Conservation (phyloP, 192 early-diverging fungal genomes). For the Dispira simplex region DNA sequence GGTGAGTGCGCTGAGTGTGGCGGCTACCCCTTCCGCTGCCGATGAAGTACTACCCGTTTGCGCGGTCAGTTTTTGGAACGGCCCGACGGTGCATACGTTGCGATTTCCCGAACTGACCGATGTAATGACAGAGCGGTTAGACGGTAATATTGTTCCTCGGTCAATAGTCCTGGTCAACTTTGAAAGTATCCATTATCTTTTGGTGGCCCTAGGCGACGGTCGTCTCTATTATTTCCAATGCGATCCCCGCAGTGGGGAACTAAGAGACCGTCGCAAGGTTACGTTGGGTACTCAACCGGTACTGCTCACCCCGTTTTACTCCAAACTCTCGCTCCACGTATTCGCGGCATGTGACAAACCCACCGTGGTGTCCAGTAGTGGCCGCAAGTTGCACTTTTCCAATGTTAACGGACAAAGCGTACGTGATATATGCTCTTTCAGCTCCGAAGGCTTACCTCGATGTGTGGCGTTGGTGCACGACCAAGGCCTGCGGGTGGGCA, state of each 20-base stretch:
- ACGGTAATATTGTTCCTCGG: slow-evolving; percentile 42
- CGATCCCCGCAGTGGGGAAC: slow-evolving; percentile 18
- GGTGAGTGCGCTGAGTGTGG: slow-evolving; percentile 61
- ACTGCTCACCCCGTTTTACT: slow-evolving; percentile 32
- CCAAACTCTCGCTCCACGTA: slow-evolving; percentile 29
- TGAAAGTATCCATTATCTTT: slow-evolving; percentile 45
- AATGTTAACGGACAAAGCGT: slow-evolving; percentile 64
- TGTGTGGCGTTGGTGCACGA: slow-evolving; percentile 50
- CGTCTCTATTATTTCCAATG: slow-evolving; percentile 57
- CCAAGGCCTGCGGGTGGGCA: slow-evolving; percentile 46
- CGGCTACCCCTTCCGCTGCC: slow-evolving; percentile 16
- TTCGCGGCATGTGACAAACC: slow-evolving; percentile 78
- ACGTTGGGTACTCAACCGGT: slow-evolving; percentile 66
- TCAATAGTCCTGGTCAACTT: slow-evolving; percentile 48
- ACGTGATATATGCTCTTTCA: slow-evolving; percentile 45
- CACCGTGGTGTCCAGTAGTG: slow-evolving; percentile 51
- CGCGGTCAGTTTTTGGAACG: slow-evolving; percentile 65
- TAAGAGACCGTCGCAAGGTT: slow-evolving; percentile 41
- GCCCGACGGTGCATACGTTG: slow-evolving; percentile 40
- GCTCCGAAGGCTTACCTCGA: slow-evolving; percentile 26
- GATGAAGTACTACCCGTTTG: slow-evolving; percentile 22
- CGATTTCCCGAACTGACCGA: slow-evolving; percentile 35
- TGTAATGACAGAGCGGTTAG: slow-evolving; percentile 26
- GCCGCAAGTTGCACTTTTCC: slow-evolving; percentile 62
- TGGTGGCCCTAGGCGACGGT: slow-evolving; percentile 79